These are phyloP conservation scores for Nigrograna mackinnonii DNA, from an alignment of 2,329 filamentous ascomycete species.

Conservation along the genomic window DNA sequence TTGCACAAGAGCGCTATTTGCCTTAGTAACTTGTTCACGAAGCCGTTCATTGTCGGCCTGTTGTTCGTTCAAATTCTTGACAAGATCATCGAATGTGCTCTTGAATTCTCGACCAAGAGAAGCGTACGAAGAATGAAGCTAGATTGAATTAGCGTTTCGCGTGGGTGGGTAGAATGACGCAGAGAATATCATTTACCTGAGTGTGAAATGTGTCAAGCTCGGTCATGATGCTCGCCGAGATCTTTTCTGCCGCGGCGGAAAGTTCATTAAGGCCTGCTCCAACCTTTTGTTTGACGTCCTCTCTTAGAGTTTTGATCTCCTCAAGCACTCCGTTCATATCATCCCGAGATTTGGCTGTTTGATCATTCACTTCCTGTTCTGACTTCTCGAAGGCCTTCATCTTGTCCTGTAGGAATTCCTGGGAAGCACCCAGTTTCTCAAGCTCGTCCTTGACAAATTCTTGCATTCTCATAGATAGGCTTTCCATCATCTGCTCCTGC, in stretches of 20 bases:
- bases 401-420: conserved; percentile 71
- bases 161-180: background rate
- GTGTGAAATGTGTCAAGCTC: conserved; percentile 85
- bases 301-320: conserved; percentile 86
- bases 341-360: conserved; percentile 71
- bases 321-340: conserved; percentile 91
- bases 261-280: conserved; percentile 83
- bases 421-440: conserved; percentile 69
- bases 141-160: conserved; percentile 17
- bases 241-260: conserved; percentile 81
- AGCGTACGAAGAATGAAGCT: conserved; percentile 84
- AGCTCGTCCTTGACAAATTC: conserved; percentile 77
- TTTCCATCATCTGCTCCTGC: conserved; percentile 71
- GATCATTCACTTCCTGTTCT: conserved; percentile 68
- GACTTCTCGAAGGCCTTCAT: conserved; percentile 69
- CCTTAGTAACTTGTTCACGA: conserved; percentile 70
- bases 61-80: conserved; percentile 75
- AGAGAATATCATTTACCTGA: conserved; percentile 50
- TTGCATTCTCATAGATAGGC: conserved; percentile 73
- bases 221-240: conserved; percentile 84
- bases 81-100: conserved; percentile 77
- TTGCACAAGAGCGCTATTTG: conserved; percentile 69
- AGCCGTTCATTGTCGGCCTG: conserved; percentile 75
- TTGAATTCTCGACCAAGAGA: conserved; percentile 86
- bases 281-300: conserved; percentile 84